phyloP scores from a whole-genome alignment of 1,284 basidiomycete genomes.

The Gomphus bonarii region DNA sequence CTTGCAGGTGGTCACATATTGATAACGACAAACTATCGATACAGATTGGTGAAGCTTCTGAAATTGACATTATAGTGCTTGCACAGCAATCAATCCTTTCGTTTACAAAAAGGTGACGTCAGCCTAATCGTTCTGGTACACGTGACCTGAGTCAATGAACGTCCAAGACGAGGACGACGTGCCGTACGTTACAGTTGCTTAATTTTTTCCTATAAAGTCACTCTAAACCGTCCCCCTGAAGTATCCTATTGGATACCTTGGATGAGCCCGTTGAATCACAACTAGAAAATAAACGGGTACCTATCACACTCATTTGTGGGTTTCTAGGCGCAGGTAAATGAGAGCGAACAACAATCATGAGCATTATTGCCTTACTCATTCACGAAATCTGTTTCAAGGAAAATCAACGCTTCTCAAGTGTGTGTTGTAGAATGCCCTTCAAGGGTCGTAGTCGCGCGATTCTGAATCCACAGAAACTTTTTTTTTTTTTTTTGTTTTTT shows the following conservation, averaged over 20 bases:
- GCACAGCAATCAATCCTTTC: no score
- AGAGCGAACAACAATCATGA: not conserved
- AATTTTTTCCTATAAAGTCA: not conserved
- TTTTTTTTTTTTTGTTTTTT: no score
- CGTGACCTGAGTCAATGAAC: not conserved
- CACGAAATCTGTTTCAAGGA: slow-evolving; percentile 30
- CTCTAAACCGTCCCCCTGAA: not conserved
- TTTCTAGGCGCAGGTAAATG: slow-evolving; percentile 61
- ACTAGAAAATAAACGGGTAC: slow-evolving; percentile 36
- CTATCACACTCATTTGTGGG: slow-evolving; percentile 84
- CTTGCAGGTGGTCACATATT: no score
- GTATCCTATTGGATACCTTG: not conserved
- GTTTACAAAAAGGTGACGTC: no score
- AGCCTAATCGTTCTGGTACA: no score
- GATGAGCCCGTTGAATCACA: not conserved
- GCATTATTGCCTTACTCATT: slow-evolving; percentile 1
- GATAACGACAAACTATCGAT: no score
- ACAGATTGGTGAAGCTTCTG: no score
- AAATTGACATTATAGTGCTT: no score
- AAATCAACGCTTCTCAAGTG: slow-evolving; percentile 82
- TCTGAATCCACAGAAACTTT: not conserved
- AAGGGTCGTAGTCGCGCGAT: not conserved
- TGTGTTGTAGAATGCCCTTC: slow-evolving; percentile 18
- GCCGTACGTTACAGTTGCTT: not conserved
- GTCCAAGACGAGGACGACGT: slow-evolving; percentile 4